A percentile compares a stretch with the other conserved stretches of the same genome.
Conservation (phyloP, 305 asterid genomes). For the Fraxinus platypoda region DNA sequence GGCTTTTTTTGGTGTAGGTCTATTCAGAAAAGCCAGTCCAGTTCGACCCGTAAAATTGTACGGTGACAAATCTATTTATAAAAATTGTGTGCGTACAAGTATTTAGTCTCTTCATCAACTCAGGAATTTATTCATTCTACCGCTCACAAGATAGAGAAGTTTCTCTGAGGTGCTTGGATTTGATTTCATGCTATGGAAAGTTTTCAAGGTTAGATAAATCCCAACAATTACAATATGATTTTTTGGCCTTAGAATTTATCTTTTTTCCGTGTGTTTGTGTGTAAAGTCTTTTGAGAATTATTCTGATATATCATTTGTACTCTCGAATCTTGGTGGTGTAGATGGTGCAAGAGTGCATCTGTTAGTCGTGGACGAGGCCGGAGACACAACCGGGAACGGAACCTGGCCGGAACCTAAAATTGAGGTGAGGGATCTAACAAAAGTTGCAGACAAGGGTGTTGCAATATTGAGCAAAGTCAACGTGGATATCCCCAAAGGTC, state of each 20-base stretch:
- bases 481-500: slow-evolving; percentile 52
- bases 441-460: slow-evolving; percentile 41
- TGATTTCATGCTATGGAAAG: slow-evolving; percentile 29
- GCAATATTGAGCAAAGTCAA: slow-evolving; percentile 45
- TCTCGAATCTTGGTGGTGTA: slow-evolving; percentile 1
- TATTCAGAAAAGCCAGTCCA: background rate
- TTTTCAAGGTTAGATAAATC: slow-evolving; percentile 28
- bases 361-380: slow-evolving; percentile 26
- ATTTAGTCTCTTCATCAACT: background rate
- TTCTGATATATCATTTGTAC: background rate
- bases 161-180: background rate
- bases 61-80: background rate
- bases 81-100: background rate
- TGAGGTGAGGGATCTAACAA: slow-evolving; percentile 50
- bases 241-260: background rate
- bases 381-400: slow-evolving; percentile 7
- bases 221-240: background rate
- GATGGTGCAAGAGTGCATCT: slow-evolving; percentile 36
- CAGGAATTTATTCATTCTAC: background rate
- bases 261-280: background rate
- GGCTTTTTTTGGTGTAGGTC: background rate
- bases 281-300: background rate
- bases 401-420: slow-evolving; percentile 28
- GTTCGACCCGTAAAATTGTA: background rate
- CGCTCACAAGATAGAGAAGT: background rate